Evolutionary conservation across 805 yeast genomes (phyloP), one percentile per base, ranked within the genome.

Genomic region (Yamadazyma ubonensis): DNA sequence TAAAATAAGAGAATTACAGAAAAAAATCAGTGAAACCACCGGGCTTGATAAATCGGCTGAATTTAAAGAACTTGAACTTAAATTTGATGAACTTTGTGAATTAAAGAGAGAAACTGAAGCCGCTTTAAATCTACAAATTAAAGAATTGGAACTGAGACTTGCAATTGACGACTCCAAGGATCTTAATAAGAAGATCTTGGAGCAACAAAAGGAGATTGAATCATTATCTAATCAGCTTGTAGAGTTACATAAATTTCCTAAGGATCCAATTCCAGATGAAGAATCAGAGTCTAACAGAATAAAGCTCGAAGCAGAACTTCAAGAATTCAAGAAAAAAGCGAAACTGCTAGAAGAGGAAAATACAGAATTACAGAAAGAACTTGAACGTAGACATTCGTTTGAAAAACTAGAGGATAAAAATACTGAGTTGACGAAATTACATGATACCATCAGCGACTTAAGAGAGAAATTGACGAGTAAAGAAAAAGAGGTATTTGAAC

Each of bases 1-100:
- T n/a, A 75, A 76, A 44, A 58, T 79, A 35, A 57, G 56, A 26
- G 72, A 70, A 23, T 46, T 68, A 26, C 52, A 54, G 41, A 20
- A 29, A 35, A 52, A 44, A 20, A 17, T 51, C 14, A 44, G 41
- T 15, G 48, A 42, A 27, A 27, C 17, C 31, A 31, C 7, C 33
- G 15, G 23, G 22, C 21, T 23, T 20, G 35, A 34, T 17, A 29
- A 18, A 10, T 39, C 39, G 9, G 33, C 30, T 11, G 32, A 35
- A 16, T 21, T 35, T 14, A 30, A 30, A n/a, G 15, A 8, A 11
- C 16, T 35, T 8, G 32, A 36, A 32, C 17, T 20, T n/a, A 34
- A 34, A 12, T 34, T 19, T 18, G 38, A 39, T 7, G 27, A 39
- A 6, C 12, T 9, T 11, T 39, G 21, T 8, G 10, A 2, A 17